Evolutionary conservation across 306 rosid species (phyloP).

Genomic region (Macrotyloma uniflorum): DNA sequence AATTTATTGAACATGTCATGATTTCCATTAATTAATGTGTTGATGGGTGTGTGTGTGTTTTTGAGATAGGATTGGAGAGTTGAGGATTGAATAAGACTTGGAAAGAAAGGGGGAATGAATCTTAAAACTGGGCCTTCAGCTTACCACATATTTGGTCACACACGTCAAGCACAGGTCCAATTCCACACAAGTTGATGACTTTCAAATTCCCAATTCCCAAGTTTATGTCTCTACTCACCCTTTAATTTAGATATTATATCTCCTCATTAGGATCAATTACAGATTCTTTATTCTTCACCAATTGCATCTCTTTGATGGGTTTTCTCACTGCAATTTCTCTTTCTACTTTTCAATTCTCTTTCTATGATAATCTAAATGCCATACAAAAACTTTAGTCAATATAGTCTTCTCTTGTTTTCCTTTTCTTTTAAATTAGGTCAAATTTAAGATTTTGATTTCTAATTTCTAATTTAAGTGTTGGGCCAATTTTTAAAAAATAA

Average conservation of each 20-base stretch:
- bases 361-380: too few species aligned
- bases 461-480: too few species aligned
- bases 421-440: too few species aligned
- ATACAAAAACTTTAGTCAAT: too few species aligned
- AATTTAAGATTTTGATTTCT: too few species aligned
- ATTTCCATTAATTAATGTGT: background rate
- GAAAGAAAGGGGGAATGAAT: constrained; percentile 41
- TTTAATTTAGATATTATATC: background rate
- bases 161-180: constrained; percentile 33
- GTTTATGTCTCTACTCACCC: background rate
- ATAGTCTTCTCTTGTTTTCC: too few species aligned
- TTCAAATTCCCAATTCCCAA: background rate
- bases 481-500: too few species aligned
- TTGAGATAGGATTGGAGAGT: background rate
- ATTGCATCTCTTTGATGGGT: background rate
- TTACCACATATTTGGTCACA: background rate
- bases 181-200: constrained; percentile 9
- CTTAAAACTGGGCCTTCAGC: background rate
- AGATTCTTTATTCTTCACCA: constrained; percentile 14
- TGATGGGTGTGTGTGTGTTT: background rate
- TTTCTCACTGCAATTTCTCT: background rate
- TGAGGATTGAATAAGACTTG: constrained; percentile 31
- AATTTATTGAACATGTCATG: background rate
- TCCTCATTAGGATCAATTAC: background rate
- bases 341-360: background rate